phyloP scores from a whole-genome alignment of 768 basidiomycete species.

The Lactarius psammicola region DNA sequence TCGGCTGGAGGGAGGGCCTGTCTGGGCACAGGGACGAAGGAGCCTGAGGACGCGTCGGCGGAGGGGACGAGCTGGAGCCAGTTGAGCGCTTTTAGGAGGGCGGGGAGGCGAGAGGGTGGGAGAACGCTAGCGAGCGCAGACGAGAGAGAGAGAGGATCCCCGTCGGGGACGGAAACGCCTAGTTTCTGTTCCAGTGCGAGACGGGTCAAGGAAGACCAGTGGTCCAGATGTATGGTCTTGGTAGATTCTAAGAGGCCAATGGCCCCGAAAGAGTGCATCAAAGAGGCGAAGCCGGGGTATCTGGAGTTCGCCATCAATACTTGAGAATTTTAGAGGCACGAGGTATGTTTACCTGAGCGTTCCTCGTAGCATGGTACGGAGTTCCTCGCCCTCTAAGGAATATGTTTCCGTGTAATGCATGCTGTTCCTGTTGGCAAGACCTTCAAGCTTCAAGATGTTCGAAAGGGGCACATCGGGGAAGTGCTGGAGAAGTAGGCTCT shows the following conservation, averaged over 20 bases:
- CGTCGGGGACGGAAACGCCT: constrained; percentile 31
- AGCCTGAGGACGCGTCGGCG: constrained; percentile 25
- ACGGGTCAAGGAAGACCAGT: constrained; percentile 42
- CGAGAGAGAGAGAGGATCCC: constrained; percentile 36
- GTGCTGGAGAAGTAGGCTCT: constrained; percentile 51
- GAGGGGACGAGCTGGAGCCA: constrained; percentile 46
- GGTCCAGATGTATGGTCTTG: constrained; percentile 38
- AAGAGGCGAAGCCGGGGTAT: constrained; percentile 77
- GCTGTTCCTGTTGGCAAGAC: constrained; percentile 83
- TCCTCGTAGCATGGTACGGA: constrained; percentile 76
- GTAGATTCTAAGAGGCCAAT: constrained; percentile 64
- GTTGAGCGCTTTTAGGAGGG: constrained; percentile 43
- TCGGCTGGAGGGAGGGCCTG: constrained; percentile 58
- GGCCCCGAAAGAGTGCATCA: constrained; percentile 69
- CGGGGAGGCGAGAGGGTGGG: constrained; percentile 30
- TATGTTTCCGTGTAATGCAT: constrained; percentile 69
- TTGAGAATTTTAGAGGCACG: background rate
- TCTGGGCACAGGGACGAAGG: constrained; percentile 47
- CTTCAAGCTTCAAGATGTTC: constrained; percentile 66
- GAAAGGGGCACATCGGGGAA: constrained; percentile 71
- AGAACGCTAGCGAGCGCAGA: constrained; percentile 36
- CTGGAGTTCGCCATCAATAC: constrained; percentile 38
- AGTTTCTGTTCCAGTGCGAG: constrained; percentile 36
- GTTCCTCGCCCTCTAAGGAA: constrained; percentile 43
- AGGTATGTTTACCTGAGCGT: constrained; percentile 61